Evolutionary conservation across 768 basidiomycete species (phyloP).

Genomic region (Trametes cubensis): DNA sequence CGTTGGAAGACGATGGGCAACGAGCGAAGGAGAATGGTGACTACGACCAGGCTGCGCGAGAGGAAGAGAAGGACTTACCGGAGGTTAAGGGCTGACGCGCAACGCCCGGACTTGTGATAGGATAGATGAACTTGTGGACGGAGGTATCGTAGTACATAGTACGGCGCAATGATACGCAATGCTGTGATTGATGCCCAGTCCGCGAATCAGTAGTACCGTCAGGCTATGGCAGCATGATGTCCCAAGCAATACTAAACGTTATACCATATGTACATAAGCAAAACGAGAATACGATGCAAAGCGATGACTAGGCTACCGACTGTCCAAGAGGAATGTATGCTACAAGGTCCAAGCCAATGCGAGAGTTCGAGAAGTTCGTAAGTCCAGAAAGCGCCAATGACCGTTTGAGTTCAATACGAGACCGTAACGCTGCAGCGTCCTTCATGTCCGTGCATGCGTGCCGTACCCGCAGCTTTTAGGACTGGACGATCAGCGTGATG

Average conservation of each 20-base stretch:
- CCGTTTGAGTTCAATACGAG: not conserved
- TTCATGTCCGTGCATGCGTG: not conserved
- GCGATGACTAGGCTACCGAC: not conserved
- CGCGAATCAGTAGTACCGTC: no score
- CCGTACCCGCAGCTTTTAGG: not conserved
- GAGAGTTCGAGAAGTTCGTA: not conserved
- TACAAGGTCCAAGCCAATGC: not conserved
- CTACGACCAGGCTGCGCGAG: slow-evolving; percentile 23
- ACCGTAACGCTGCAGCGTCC: not conserved
- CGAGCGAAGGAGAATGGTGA: slow-evolving; percentile 29
- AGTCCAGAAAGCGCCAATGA: not conserved
- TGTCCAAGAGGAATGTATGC: not conserved
- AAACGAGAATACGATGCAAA: not conserved
- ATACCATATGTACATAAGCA: not conserved
- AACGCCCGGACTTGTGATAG: not conserved
- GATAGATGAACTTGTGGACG: no score
- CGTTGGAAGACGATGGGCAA: slow-evolving; percentile 25
- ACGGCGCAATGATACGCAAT: not conserved
- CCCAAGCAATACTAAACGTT: not conserved
- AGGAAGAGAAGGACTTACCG: slow-evolving; percentile 17
- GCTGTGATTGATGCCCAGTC: not conserved
- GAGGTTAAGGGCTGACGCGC: not conserved
- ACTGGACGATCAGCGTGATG: slow-evolving; percentile 24
- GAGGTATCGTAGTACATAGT: not conserved
- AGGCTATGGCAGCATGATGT: no score